phyloP scores from a whole-genome alignment of 352 stramenopile genomes.

The Phytophthora constricta region DNA sequence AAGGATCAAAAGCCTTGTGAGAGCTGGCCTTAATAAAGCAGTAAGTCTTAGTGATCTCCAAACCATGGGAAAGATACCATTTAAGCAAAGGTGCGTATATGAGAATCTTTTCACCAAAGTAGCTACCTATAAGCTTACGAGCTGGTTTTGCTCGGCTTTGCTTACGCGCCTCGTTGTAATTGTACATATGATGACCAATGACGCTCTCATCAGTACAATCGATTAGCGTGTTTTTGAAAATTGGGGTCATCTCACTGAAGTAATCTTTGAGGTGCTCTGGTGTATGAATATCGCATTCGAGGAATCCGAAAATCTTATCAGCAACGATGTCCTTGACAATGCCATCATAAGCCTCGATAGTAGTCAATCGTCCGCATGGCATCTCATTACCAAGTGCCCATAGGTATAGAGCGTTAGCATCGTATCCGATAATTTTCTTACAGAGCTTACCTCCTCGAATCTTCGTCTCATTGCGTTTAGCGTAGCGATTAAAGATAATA shows the following conservation, averaged over 20 bases:
- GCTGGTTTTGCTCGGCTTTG: conserved; percentile 13
- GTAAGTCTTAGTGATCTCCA: conserved; percentile 40
- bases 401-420: conserved; percentile 30
- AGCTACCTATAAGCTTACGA: conserved; percentile 44
- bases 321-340: conserved; percentile 43
- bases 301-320: conserved; percentile 46
- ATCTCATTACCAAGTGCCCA: conserved; percentile 30
- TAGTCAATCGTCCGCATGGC: conserved; percentile 35
- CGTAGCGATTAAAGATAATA: conserved; percentile 33
- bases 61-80: conserved; percentile 48
- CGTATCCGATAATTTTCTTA: conserved; percentile 37
- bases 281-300: conserved; percentile 47
- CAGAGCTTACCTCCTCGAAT: conserved; percentile 25
- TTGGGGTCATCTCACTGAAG: conserved; percentile 41
- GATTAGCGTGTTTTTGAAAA: conserved; percentile 31
- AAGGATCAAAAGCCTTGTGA: conserved; percentile 29
- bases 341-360: conserved; percentile 26
- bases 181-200: conserved; percentile 20
- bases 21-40: conserved; percentile 33
- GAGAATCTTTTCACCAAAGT: conserved; percentile 46
- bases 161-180: conserved; percentile 16
- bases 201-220: conserved; percentile 10
- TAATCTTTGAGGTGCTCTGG: conserved; percentile 40
- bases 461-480: conserved; percentile 11
- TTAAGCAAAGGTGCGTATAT: conserved; percentile 46